These are phyloP conservation scores for Sugiyamaella neomexicana DNA, from an alignment of 1,139 yeast genomes.

Conservation along the genomic window DNA sequence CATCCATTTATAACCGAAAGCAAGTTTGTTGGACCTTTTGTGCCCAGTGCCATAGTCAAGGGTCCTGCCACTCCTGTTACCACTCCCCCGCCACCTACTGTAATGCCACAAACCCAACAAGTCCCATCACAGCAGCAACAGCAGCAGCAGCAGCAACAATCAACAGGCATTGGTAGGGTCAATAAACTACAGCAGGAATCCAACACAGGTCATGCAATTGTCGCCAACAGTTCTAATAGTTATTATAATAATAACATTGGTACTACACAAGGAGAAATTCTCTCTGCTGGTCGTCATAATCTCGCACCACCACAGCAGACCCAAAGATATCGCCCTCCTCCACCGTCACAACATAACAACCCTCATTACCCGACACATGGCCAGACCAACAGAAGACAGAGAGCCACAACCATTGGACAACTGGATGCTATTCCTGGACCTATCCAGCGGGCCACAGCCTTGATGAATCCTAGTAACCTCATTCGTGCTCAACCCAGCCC, in stretches of 20 bases:
- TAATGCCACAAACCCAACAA: background rate
- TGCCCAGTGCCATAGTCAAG: conserved; percentile 29
- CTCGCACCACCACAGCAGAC: conserved; percentile 3
- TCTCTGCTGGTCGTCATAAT: background rate
- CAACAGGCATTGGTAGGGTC: background rate
- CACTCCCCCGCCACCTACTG: conserved; percentile 17
- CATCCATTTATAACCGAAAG: conserved; percentile 79
- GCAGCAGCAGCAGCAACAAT: conserved; percentile 8
- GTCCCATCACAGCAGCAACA: background rate
- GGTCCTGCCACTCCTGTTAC: conserved; percentile 6
- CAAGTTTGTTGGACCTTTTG: conserved; percentile 41
- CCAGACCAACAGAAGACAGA: conserved; percentile 34
- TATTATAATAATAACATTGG: conserved; percentile 13
- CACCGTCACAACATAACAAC: conserved; percentile 7
- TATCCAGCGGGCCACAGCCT: conserved; percentile 46
- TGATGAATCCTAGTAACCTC: conserved; percentile 43
- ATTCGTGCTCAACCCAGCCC: conserved; percentile 45
- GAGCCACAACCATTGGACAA: conserved; percentile 46
- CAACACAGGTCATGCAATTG: conserved; percentile 7
- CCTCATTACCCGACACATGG: conserved; percentile 3
- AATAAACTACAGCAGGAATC: background rate
- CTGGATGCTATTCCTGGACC: conserved; percentile 44
- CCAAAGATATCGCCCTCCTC: conserved; percentile 16
- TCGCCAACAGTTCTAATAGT: conserved; percentile 7
- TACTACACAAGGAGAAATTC: background rate